Evolutionary conservation across 192 early-diverging fungal genomes (phyloP), one percentile per base, ranked within the genome.

Genomic region (Spinellus fusiger): DNA sequence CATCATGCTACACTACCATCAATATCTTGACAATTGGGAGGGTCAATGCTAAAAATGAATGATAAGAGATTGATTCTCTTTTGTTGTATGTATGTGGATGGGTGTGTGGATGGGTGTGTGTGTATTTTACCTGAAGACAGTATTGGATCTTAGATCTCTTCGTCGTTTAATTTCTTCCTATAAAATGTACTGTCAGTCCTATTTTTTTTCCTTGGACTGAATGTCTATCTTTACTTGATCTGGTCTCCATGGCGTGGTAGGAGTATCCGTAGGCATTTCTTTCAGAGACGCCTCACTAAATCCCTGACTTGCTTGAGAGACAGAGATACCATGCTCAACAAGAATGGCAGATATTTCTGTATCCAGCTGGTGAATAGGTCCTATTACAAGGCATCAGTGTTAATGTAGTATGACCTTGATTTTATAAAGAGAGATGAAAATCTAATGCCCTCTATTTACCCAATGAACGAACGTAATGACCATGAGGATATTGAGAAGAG

Each of bases 341-440:
- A 91, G 60, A 38, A 91, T 91, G 1, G 82, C 85, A 29, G 86
- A 85, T 48, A 91, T 83, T 61, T 91, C 86, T 23, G 89, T 82
- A 59, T 88, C 83, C 49, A 91, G 61, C 1, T 82, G 70, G 61
- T 84, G 80, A 26, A 85, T 77, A 0, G 71, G 79, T 5, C 89
- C 89, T 51, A 40, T 10, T 28, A 16, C 44, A 40, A 2, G 6
- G 20, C 5, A 26, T 20, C 4, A 13, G 32, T 25, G 25, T 47
- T n/a, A 46, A 59, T 47, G 16, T 18, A 51, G 22, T 51, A 25
- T 16, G 48, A 49, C 18, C 35, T 9, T 37, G 13, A 13, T 37
- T 37, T 37, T 37, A 37, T 37, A 37, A 37, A 13, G 5, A 37
- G 5, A 37, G 35, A 5, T 37, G 13, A 9, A 37, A 37, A 33